Evolutionary conservation across 2,329 filamentous ascomycete genomes (phyloP).

Genomic region (Claviceps sp.): DNA sequence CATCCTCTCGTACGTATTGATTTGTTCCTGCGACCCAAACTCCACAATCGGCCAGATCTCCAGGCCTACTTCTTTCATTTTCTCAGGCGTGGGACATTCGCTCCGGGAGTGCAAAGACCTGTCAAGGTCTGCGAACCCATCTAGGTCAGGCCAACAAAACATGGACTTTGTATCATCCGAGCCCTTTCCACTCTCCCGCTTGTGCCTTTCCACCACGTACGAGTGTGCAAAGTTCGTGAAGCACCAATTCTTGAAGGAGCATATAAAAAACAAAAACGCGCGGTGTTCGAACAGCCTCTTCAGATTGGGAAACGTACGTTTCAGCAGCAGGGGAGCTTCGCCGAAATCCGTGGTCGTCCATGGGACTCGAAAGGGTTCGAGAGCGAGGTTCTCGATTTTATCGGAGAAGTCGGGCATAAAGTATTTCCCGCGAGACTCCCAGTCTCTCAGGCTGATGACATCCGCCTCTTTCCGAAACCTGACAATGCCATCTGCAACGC

Average conservation of each 20-base stretch:
- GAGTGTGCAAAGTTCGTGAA: constrained; percentile 16
- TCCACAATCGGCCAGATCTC: constrained; percentile 18
- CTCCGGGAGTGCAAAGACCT: not conserved
- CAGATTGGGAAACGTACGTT: constrained; percentile 13
- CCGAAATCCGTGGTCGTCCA: no score
- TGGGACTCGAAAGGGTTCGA: constrained; percentile 5
- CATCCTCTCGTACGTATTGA: constrained; percentile 10
- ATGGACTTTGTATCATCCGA: constrained; percentile 14
- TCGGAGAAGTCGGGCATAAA: constrained; percentile 16
- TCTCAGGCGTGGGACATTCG: constrained; percentile 1
- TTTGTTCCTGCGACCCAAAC: constrained; percentile 12
- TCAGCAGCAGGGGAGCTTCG: not conserved
- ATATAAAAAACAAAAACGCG: not conserved
- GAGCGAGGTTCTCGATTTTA: constrained; percentile 17
- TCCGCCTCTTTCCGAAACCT: constrained; percentile 19
- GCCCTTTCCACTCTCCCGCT: constrained; percentile 12
- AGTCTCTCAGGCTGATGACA: constrained; percentile 14
- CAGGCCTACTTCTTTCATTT: constrained; percentile 7
- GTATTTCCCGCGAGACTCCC: constrained; percentile 1
- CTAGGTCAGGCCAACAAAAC: constrained; percentile 22
- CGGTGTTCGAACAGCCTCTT: constrained; percentile 14
- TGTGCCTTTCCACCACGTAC: constrained; percentile 15
- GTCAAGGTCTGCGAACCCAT: constrained; percentile 17
- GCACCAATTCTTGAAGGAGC: constrained; percentile 17
- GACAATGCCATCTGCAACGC: constrained; percentile 13